Base-by-base conservation (phyloP, 495 filamentous ascomycete species). In the Xanthoparmelia taractica region DNA sequence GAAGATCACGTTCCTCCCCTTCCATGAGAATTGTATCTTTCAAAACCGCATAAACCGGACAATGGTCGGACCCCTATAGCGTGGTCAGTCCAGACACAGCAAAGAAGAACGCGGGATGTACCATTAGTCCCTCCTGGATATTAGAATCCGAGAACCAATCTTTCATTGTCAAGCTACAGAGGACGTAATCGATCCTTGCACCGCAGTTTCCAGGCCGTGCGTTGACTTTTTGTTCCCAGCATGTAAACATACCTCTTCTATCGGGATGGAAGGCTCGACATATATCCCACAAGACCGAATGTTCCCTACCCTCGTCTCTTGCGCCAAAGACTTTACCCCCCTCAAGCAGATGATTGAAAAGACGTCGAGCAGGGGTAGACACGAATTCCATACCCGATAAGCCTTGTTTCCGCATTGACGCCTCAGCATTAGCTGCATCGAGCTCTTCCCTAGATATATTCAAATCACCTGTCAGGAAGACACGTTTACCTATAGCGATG, bases 41-140 rank as follows among this genome's bases (percentile, higher is more conserved):
- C 41, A 92, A 79, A n/a, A 81, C 74, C 17, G 87, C 90, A 72
- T 85, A 97, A 6, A 98, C 93, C 0, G 94, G 94, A 67, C 94
- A 98, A 72, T 98, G 94, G 69, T 98, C 94, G 0, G 94, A 98
- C 15, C 94, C 94, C 82, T 87, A 63, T 34, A 20, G 37, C 12
- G 8, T 58, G 54, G 27, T 59, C 40, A 64, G 74, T 63, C 73
- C 66, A 31, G 37, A n/a, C 27, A 48, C 17, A 25, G 18, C 25
- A 59, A 23, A 8, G 20, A 31, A 27, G 40, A 3, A 33, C 18
- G 5, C 34, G 25, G 29, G 8, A 18, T 17, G 25, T 74, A 86
- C 85, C 81, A 96, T 84, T 12, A 98, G 77, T 5, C 93, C 94
- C 73, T 97, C 92, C 70, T 97, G 94, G 37, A 97, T 97, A 68